phyloP scores from a whole-genome alignment of 208 protist genomes.

The Trichomonas vaginalis region DNA sequence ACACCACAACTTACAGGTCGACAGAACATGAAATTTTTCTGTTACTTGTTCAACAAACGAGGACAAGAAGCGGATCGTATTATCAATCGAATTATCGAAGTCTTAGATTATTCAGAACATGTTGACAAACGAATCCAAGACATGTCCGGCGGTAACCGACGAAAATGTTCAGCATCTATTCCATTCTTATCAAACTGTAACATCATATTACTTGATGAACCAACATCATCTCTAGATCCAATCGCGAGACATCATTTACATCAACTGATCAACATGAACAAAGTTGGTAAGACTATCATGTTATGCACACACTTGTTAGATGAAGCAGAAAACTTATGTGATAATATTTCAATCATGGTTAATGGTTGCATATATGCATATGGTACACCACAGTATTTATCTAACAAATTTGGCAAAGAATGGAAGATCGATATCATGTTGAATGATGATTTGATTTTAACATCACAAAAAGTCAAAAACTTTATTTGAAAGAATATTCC shows the following conservation, averaged over 20 bases:
- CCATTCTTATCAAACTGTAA: neutral
- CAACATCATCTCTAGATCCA: neutral
- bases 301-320: neutral
- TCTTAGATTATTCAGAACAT: neutral
- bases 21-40: neutral
- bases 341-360: constrained; percentile 1
- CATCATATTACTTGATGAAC: constrained; percentile 16
- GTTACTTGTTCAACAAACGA: neutral
- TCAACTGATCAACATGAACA: neutral
- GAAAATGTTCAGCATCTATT: neutral
- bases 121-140: neutral
- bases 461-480: neutral
- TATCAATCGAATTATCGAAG: neutral
- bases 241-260: neutral
- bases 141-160: neutral
- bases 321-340: neutral
- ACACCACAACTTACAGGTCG: neutral
- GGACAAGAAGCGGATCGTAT: neutral
- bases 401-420: neutral
- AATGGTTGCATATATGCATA: neutral
- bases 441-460: neutral
- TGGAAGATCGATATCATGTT: neutral
- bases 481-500: neutral
- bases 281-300: neutral
- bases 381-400: neutral